Evolutionary conservation across 2,329 filamentous ascomycete species (phyloP).

Genomic region (Dactylellina drechsleri): DNA sequence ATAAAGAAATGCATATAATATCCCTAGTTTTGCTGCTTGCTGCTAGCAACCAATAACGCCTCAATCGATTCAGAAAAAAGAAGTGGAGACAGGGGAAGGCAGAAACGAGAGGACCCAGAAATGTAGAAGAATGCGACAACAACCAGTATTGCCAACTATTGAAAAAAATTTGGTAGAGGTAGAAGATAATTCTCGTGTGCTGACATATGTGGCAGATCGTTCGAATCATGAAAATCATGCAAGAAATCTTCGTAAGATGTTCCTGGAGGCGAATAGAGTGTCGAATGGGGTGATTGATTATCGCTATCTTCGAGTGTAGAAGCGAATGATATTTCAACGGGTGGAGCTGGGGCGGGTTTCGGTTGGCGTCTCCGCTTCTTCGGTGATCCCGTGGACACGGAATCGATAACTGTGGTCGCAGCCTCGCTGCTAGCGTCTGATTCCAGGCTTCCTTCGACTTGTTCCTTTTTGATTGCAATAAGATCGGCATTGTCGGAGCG

Average conservation of each 20-base stretch:
- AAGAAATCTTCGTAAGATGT: slow-evolving; percentile 15
- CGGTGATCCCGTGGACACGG: slow-evolving; percentile 37
- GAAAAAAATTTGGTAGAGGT: slow-evolving; percentile 11
- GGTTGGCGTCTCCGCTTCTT: slow-evolving; percentile 42
- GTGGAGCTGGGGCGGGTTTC: slow-evolving; percentile 5
- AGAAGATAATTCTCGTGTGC: background rate
- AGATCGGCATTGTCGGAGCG: slow-evolving; percentile 31
- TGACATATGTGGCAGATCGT: background rate
- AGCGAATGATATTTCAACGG: slow-evolving; percentile 23
- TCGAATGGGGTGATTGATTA: slow-evolving; percentile 17
- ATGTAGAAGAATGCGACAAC: background rate
- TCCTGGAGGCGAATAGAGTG: slow-evolving; percentile 26
- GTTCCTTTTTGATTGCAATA: slow-evolving; percentile 40
- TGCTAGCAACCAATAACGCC: background rate
- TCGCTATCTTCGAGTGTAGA: slow-evolving; percentile 33
- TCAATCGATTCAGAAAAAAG: background rate
- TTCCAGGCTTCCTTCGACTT: slow-evolving; percentile 37
- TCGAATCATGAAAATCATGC: slow-evolving; percentile 14
- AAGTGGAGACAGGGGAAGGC: background rate
- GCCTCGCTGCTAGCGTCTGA: slow-evolving; percentile 35
- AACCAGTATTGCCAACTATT: slow-evolving; percentile 5
- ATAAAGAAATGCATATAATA: too few relatives aligned
- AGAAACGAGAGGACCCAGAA: background rate
- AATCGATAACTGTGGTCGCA: slow-evolving; percentile 21
- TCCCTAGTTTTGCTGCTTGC: background rate